Conservation (phyloP, 1,284 basidiomycete genomes). For the Earliella scabrosa region DNA sequence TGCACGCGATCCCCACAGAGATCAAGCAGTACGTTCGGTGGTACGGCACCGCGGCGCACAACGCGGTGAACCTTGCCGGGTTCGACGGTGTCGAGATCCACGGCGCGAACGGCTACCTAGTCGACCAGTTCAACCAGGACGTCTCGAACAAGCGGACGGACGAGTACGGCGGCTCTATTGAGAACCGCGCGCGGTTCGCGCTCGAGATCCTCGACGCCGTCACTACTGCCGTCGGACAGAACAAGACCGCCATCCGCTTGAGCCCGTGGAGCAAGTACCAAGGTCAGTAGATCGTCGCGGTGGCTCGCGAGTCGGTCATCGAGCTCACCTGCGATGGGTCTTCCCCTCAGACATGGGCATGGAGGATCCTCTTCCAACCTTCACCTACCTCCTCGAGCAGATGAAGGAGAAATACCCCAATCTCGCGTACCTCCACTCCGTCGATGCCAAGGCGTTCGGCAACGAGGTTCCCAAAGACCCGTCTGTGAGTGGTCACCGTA, state of each 20-base stretch:
- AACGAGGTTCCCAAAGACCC: constrained; percentile 18
- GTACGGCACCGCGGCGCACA: constrained; percentile 44
- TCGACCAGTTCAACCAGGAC: constrained; percentile 49
- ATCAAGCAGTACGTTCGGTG: constrained; percentile 46
- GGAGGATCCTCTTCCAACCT: too few species aligned
- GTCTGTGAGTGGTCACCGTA: background rate
- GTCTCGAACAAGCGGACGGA: constrained; percentile 59
- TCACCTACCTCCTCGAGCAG: too few species aligned
- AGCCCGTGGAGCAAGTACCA: constrained; percentile 54
- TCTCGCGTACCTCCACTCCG: too few species aligned
- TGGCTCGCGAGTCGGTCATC: too few species aligned
- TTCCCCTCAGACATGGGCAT: too few species aligned
- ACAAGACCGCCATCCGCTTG: constrained; percentile 52
- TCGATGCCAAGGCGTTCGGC: too few species aligned
- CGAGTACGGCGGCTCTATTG: constrained; percentile 59
- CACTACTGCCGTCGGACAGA: constrained; percentile 39
- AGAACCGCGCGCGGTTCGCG: constrained; percentile 56
- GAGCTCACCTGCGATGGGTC: too few species aligned
- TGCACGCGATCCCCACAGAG: constrained; percentile 34
- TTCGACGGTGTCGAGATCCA: constrained; percentile 48
- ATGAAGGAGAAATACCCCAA: too few species aligned
- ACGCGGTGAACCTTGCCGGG: constrained; percentile 46
- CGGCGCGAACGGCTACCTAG: constrained; percentile 42
- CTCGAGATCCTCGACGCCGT: constrained; percentile 54
- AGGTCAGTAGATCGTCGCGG: too few species aligned